Evolutionary conservation across 2,329 filamentous ascomycete genomes (phyloP).

Genomic region (Ramularia collo-cygni): DNA sequence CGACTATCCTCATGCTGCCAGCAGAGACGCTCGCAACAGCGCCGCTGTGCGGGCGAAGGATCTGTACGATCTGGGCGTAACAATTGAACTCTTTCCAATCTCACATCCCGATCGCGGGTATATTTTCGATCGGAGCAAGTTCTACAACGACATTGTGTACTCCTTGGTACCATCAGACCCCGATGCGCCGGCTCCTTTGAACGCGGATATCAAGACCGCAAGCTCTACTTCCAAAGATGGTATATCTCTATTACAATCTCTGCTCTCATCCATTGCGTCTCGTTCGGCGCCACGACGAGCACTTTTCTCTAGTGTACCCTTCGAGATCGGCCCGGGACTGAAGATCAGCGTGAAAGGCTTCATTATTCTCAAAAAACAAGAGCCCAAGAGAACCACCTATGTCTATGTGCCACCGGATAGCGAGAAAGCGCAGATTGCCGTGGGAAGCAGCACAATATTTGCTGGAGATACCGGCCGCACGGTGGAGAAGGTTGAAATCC

Average conservation of each 20-base stretch:
- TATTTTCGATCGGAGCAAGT: constrained; percentile 73
- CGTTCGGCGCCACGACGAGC: constrained; percentile 80
- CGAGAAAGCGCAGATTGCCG: constrained; percentile 75
- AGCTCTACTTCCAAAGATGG: constrained; percentile 66
- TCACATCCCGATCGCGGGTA: constrained; percentile 52
- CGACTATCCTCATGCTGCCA: constrained; percentile 70
- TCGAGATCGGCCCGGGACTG: constrained; percentile 79
- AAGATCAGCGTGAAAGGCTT: constrained; percentile 91
- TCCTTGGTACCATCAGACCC: constrained; percentile 63
- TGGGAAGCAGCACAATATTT: constrained; percentile 65
- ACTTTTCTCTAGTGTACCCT: constrained; percentile 75
- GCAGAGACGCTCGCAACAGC: constrained; percentile 65
- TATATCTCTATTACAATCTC: constrained; percentile 67
- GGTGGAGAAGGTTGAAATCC: constrained; percentile 73
- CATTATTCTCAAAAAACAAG: constrained; percentile 77
- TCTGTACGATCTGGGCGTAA: constrained; percentile 85
- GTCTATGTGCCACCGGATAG: constrained; percentile 67
- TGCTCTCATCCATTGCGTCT: constrained; percentile 84
- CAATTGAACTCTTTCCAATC: constrained; percentile 90
- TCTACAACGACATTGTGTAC: constrained; percentile 96
- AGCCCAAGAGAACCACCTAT: constrained; percentile 73
- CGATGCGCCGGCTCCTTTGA: constrained; percentile 53
- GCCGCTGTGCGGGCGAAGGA: constrained; percentile 88
- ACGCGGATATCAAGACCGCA: constrained; percentile 44
- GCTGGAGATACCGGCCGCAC: constrained; percentile 70